Conservation (phyloP, 768 basidiomycete genomes). For the Neoboletus subvelutipes region DNA sequence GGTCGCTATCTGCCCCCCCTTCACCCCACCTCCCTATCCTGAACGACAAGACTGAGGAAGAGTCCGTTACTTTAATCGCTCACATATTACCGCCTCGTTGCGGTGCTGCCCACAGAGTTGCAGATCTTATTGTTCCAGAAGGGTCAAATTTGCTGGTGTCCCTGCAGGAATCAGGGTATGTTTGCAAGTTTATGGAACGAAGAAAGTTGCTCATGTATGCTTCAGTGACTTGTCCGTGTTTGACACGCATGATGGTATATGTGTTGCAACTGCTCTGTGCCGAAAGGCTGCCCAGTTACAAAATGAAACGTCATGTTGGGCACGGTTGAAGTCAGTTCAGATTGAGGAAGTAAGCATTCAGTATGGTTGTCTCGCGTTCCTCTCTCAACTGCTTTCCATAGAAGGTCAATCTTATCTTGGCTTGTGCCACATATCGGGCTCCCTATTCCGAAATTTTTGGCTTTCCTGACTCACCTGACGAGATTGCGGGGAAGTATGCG, state of each 20-base stretch:
- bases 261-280: conserved; percentile 28
- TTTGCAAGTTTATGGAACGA: neutral
- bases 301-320: conserved; percentile 21
- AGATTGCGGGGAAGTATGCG: conserved; percentile 5
- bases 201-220: conserved; percentile 3
- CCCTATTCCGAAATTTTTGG: conserved; percentile 24
- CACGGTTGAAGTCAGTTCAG: conserved; percentile 21
- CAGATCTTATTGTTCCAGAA: conserved; percentile 48
- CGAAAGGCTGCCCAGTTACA: neutral
- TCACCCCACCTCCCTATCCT: conserved; percentile 22
- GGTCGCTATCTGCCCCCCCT: conserved; percentile 39
- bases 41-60: conserved; percentile 18
- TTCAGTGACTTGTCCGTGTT: conserved; percentile 55
- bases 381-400: conserved; percentile 5
- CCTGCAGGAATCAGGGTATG: conserved; percentile 67
- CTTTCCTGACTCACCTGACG: conserved; percentile 15
- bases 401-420: conserved; percentile 39
- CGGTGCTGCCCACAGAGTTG: conserved; percentile 41
- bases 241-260: conserved; percentile 50
- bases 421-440: conserved; percentile 39
- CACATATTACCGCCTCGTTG: conserved; percentile 48
- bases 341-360: conserved; percentile 17
- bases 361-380: neutral
- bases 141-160: conserved; percentile 45
- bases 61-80: conserved; percentile 21